phyloP scores from a whole-genome alignment of 352 stramenopile species.

The Globisporangium cylindrosporum region DNA sequence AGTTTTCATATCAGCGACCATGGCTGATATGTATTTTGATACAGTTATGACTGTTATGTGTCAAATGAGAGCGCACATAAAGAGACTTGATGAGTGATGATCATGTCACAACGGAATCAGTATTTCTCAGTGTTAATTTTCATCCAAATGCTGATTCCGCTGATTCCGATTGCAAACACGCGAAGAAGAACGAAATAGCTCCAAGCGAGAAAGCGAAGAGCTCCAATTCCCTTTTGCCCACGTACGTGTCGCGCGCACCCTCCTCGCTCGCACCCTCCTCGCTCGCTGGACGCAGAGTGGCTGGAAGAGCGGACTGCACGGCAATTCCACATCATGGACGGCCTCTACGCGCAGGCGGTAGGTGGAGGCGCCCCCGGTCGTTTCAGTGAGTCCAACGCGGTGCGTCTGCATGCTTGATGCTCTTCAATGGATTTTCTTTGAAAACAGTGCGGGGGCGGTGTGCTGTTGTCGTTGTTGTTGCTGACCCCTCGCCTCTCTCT shows the following conservation, averaged over 20 bases:
- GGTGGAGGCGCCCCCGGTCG: slow-evolving; percentile 1
- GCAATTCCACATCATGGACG: neutral
- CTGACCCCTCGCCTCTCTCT: slow-evolving; percentile 1
- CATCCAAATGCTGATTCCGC: too few species aligned
- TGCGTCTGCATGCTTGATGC: neutral
- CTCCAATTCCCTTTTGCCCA: neutral
- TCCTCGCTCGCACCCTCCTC: too few species aligned
- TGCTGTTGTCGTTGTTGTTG: neutral
- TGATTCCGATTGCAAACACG: neutral
- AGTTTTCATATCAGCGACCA: too few species aligned
- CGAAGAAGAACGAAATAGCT: neutral
- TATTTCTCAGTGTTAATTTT: too few species aligned
- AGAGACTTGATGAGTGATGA: too few species aligned
- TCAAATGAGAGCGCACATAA: too few species aligned
- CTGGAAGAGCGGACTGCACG: neutral
- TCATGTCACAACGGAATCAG: too few species aligned
- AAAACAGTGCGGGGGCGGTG: neutral
- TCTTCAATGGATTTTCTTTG: slow-evolving; percentile 6
- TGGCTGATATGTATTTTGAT: too few species aligned
- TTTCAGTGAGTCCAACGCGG: slow-evolving; percentile 12
- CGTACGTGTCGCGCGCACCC: neutral
- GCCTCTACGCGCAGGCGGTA: slow-evolving; percentile 5
- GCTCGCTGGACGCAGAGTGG: neutral
- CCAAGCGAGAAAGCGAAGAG: neutral
- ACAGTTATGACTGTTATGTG: too few species aligned